These are phyloP conservation scores for Yamadazyma mexicana DNA, from an alignment of 1,139 yeast genomes.

Conservation along the genomic window DNA sequence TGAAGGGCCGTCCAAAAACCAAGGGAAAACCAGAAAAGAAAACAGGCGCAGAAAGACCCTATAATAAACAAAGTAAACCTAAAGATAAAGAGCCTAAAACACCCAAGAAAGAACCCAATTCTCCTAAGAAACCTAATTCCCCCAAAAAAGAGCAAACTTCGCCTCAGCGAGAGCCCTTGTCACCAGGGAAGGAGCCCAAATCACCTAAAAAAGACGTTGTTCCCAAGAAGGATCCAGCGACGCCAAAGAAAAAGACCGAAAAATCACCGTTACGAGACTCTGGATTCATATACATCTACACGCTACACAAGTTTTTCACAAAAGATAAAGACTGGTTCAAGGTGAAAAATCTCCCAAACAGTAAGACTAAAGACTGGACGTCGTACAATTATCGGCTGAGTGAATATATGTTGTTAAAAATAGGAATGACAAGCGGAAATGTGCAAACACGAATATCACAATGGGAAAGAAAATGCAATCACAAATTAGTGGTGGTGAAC, in stretches of 20 bases:
- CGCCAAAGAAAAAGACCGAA: neutral
- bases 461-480: constrained; percentile 58
- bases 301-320: constrained; percentile 41
- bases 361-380: constrained; percentile 26
- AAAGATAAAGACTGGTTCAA: constrained; percentile 26
- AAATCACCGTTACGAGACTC: neutral
- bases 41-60: neutral
- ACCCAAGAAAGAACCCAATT: constrained; percentile 18
- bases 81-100: constrained; percentile 41
- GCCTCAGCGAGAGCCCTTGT: neutral
- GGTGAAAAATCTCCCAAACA: constrained; percentile 34
- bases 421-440: constrained; percentile 55
- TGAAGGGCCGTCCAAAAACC: neutral
- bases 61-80: neutral
- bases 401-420: constrained; percentile 45
- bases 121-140: neutral
- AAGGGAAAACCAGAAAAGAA: neutral
- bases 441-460: constrained; percentile 47
- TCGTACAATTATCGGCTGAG: constrained; percentile 40
- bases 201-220: neutral
- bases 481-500: constrained; percentile 25
- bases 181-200: neutral
- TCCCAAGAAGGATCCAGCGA: neutral
- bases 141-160: neutral
- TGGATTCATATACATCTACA: constrained; percentile 57